A percentile compares a stretch with the other conserved stretches of the same genome.
phyloP scores from a whole-genome alignment of 1,284 basidiomycete species.

The Marasmius oreades region DNA sequence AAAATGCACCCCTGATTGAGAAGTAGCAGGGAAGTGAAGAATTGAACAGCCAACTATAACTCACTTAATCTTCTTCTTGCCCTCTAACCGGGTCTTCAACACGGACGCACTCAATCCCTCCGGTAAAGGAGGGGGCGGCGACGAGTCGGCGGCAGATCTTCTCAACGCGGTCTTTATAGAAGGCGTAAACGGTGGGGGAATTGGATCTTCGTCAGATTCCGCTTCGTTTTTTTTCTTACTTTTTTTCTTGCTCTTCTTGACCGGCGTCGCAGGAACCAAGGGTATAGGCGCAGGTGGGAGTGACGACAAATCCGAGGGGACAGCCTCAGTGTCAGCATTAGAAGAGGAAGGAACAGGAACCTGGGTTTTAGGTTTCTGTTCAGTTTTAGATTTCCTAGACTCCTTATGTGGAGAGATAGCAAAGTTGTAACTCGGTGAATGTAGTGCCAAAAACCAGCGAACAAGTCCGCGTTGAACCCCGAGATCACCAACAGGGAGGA shows the following conservation, averaged over 20 bases:
- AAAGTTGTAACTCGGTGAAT: conserved; percentile 48
- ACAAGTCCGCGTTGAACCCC: conserved; percentile 79
- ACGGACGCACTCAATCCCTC: conserved; percentile 57
- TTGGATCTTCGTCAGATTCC: conserved; percentile 26
- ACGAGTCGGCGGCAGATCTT: conserved; percentile 23
- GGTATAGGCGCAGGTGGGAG: conserved; percentile 9
- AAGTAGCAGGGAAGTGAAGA: not conserved
- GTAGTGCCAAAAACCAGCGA: conserved; percentile 70
- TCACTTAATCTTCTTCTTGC: conserved; percentile 85
- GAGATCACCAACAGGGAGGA: conserved; percentile 77
- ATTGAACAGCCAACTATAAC: conserved; percentile 19
- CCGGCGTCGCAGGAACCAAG: conserved; percentile 4
- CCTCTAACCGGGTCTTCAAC: conserved; percentile 63
- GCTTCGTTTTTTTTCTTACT: conserved; percentile 17
- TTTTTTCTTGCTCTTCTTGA: not conserved
- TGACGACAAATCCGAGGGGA: conserved; percentile 11
- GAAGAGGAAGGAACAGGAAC: no score
- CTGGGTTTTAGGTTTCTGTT: conserved; percentile 11
- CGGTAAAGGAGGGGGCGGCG: conserved; percentile 44
- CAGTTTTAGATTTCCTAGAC: conserved; percentile 28
- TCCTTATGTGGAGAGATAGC: conserved; percentile 56
- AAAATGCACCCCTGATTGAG: conserved; percentile 59
- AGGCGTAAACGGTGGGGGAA: conserved; percentile 65
- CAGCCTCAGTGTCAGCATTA: no score
- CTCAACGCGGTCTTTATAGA: conserved; percentile 56